These are phyloP conservation scores for Arxiozyma telluris DNA, from an alignment of 1,139 yeast genomes.

Conservation along the genomic window DNA sequence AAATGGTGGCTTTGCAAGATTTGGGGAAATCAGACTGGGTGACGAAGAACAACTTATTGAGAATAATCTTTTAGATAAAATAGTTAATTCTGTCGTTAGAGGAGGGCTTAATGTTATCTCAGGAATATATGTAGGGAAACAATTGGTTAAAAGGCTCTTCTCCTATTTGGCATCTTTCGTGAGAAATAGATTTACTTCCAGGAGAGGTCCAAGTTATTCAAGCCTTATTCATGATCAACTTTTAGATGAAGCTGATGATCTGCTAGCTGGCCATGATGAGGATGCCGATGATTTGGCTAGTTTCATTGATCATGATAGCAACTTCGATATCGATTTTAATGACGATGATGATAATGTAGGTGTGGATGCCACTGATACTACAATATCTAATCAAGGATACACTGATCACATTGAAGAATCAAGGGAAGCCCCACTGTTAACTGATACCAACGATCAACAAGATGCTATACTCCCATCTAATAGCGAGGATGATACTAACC, in stretches of 20 bases:
- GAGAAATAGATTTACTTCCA: constrained; percentile 15
- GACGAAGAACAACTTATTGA: constrained; percentile 57
- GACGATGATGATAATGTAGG: constrained; percentile 20
- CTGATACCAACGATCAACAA: not conserved
- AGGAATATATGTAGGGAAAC: constrained; percentile 18
- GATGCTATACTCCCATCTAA: not conserved
- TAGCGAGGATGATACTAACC: not conserved
- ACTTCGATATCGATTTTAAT: constrained; percentile 30
- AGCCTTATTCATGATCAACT: constrained; percentile 28
- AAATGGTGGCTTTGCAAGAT: constrained; percentile 69
- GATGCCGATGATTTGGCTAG: constrained; percentile 30
- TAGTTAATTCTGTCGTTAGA: constrained; percentile 52
- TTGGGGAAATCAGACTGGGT: constrained; percentile 81
- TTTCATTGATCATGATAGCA: constrained; percentile 24
- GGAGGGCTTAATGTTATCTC: constrained; percentile 46
- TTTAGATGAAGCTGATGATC: constrained; percentile 30
- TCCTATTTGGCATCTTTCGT: constrained; percentile 10
- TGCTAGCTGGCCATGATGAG: constrained; percentile 31
- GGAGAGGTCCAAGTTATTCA: constrained; percentile 29
- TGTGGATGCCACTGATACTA: not conserved
- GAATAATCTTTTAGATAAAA: constrained; percentile 53
- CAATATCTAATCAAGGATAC: not conserved
- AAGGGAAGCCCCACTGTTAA: not conserved
- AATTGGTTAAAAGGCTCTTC: constrained; percentile 12
- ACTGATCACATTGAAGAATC: constrained; percentile 1